A percentile compares a stretch with the other conserved stretches of the same genome.
phyloP scores from a whole-genome alignment of 1,284 basidiomycete genomes.

The Sporisorium scitamineum region DNA sequence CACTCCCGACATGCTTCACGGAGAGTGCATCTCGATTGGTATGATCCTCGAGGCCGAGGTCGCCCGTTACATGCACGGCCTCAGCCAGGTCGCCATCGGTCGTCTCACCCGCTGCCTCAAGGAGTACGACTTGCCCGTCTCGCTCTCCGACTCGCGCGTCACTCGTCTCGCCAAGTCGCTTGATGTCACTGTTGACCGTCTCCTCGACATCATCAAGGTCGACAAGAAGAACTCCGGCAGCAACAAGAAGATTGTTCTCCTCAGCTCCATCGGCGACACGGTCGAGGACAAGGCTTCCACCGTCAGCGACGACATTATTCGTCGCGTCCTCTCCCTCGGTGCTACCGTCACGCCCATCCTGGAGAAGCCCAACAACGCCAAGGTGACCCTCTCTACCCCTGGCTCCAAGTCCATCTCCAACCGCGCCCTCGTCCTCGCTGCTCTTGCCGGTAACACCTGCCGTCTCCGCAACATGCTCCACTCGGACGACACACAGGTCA shows the following conservation, averaged over 20 bases:
- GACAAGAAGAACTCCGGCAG: conserved; percentile 96
- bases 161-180: conserved; percentile 77
- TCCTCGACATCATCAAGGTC: conserved; percentile 90
- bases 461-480: conserved; percentile 89
- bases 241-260: conserved; percentile 92
- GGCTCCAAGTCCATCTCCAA: conserved; percentile 98
- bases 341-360: conserved; percentile 67
- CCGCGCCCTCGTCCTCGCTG: conserved; percentile 91
- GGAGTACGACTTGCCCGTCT: conserved; percentile 65
- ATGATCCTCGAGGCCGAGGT: conserved; percentile 69
- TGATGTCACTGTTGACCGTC: conserved; percentile 80
- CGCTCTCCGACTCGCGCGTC: conserved; percentile 63
- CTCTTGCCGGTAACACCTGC: conserved; percentile 88
- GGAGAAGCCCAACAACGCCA: conserved; percentile 38
- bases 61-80: conserved; percentile 59
- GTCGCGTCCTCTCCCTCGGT: conserved; percentile 75
- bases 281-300: conserved; percentile 91
- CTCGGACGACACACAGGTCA: conserved; percentile 98
- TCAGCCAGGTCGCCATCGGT: conserved; percentile 66
- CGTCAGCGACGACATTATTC: conserved; percentile 73
- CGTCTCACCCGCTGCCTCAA: conserved; percentile 64
- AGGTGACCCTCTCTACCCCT: conserved; percentile 87
- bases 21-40: conserved; percentile 67
- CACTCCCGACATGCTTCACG: conserved; percentile 67
- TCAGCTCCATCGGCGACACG: conserved; percentile 89